Evolutionary conservation across 805 yeast genomes (phyloP), one percentile per base, ranked within the genome.

Genomic region (Lachancea mirantina): DNA sequence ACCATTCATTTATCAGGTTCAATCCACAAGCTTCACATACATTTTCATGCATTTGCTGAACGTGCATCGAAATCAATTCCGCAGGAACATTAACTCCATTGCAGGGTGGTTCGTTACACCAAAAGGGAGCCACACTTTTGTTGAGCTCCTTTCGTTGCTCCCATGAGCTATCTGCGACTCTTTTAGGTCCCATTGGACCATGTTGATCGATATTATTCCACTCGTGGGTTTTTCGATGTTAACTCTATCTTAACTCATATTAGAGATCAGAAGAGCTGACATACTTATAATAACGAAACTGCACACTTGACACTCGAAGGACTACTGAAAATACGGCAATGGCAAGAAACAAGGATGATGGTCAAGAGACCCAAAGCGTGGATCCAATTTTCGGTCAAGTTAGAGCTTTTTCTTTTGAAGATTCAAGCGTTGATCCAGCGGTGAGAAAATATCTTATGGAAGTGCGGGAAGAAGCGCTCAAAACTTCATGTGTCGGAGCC

Each of bases 1-100:
- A 41, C 23, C 38, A 45, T 8, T 60, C 55, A n/a, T 62, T 57
- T 0, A 77, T 76, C 36, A 74, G 68, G 38, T 48, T 54, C 25
- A 45, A 53, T 7, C 44, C 39, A 41, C 76, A 70, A 22, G 50
- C 55, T 0, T 41, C 31, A 38, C 76, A 69, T 2, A 50, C 41
- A 40, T 59, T 25, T 14, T 39, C 40, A 21, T 47, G 52, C 19
- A 29, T 26, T 23, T 38, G 40, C 14, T 29, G 30, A 16, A 39
- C 43, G 26, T 45, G 52, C 17, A 28, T 26, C 7, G 30, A 17
- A 29, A 39, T 43, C 24, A 35, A 30, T 18, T 41, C 44, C 22
- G 43, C 19, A 16, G 41, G 40, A n/a, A 47, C 34, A 14, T 31
- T 27, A 14, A 35, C 35, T 17, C 33, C 24, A 19, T 16, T 14